Evolutionary conservation across 176 grass and related monocot genomes (phyloP).

Genomic region (Echinochloa phyllopogon): DNA sequence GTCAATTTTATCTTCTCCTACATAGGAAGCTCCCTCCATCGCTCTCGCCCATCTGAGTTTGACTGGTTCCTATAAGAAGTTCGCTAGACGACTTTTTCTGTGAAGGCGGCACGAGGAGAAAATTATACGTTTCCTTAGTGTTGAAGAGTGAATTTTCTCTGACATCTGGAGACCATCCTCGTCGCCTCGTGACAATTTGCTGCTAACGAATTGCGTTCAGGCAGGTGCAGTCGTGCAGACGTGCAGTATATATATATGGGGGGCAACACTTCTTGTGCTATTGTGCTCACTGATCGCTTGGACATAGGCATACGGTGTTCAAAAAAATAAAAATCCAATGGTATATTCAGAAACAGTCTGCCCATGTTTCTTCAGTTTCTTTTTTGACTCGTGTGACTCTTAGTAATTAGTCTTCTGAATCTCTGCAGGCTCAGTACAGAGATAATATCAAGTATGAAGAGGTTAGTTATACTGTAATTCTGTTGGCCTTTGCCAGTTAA

Average conservation of each 20-base stretch:
- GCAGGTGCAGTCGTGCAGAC: too few relatives aligned
- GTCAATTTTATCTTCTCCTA: background rate
- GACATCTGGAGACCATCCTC: background rate
- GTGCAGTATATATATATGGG: conserved; percentile 7
- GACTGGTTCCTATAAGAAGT: background rate
- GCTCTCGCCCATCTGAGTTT: background rate
- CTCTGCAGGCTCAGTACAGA: conserved; percentile 18
- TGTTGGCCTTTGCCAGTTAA: background rate
- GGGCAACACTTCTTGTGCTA: background rate
- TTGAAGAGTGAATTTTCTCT: conserved; percentile 28
- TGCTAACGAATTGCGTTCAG: conserved; percentile 7
- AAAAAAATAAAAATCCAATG: conserved; percentile 9
- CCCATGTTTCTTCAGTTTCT: background rate
- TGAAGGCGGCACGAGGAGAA: conserved; percentile 4
- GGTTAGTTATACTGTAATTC: conserved; percentile 1
- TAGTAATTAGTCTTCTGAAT: background rate
- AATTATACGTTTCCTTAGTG: conserved; percentile 23
- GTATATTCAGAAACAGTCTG: conserved; percentile 39
- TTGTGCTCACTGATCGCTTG: background rate
- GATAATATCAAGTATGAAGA: conserved; percentile 40
- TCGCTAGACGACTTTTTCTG: background rate
- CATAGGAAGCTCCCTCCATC: conserved; percentile 24
- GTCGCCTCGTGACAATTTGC: background rate
- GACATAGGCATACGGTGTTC: background rate
- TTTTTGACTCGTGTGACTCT: background rate